phyloP scores from a whole-genome alignment of 495 filamentous ascomycete species.

The Astrothelium macrocarpum region DNA sequence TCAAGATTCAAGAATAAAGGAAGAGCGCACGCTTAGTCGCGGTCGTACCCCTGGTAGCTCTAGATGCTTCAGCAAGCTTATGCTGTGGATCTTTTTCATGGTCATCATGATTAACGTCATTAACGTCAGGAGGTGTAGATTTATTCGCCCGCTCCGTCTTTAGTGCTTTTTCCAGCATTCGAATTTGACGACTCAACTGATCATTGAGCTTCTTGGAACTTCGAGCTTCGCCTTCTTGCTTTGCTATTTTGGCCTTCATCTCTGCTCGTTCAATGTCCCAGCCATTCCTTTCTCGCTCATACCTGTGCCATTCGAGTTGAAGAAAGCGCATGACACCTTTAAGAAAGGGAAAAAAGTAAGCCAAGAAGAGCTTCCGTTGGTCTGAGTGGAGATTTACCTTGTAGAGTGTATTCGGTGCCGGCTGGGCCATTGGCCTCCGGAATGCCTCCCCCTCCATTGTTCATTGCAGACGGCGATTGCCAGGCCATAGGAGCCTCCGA shows the following conservation, averaged over 20 bases:
- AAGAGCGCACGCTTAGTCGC: slow-evolving; percentile 21
- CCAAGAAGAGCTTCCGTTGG: not conserved
- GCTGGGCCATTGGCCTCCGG: slow-evolving; percentile 20
- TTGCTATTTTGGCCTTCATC: slow-evolving; percentile 98
- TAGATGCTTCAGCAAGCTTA: slow-evolving; percentile 9
- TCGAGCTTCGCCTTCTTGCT: slow-evolving; percentile 78
- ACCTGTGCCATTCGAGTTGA: slow-evolving; percentile 97
- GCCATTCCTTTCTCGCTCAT: slow-evolving; percentile 93
- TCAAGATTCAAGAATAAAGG: not conserved
- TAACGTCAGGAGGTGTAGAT: slow-evolving; percentile 26
- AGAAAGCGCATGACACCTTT: slow-evolving; percentile 98
- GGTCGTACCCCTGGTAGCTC: slow-evolving; percentile 11
- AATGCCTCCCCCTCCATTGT: slow-evolving; percentile 16
- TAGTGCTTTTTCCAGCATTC: slow-evolving; percentile 81
- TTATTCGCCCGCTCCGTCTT: slow-evolving; percentile 54
- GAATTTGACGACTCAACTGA: slow-evolving; percentile 77
- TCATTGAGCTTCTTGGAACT: slow-evolving; percentile 80
- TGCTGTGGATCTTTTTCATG: slow-evolving; percentile 20
- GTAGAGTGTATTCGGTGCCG: slow-evolving; percentile 95
- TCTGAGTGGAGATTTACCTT: slow-evolving; percentile 50
- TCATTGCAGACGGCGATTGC: slow-evolving; percentile 29
- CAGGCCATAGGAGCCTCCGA: slow-evolving; percentile 21
- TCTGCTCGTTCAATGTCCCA: slow-evolving; percentile 99
- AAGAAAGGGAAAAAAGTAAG: not conserved
- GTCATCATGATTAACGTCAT: slow-evolving; percentile 15